Evolutionary conservation across 495 filamentous ascomycete genomes (phyloP), one percentile per base, ranked within the genome.

Genomic region (Penicillium maclennaniae): DNA sequence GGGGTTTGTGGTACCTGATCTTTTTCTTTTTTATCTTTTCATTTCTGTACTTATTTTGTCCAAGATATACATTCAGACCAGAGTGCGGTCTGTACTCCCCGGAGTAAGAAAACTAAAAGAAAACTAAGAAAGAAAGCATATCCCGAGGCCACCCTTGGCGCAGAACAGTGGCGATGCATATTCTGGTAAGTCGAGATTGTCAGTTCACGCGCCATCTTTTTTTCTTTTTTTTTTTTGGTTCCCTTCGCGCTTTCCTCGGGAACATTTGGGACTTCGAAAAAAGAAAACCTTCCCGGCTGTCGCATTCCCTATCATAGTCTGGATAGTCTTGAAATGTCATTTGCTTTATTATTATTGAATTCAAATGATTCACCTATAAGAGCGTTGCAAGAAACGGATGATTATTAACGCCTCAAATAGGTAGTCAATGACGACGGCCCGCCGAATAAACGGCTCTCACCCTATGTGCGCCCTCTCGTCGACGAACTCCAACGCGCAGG

Each of bases 371-470:
- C 31, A 34, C 23, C 23, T 23, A 23, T 23, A 23, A 5, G 23
- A 23, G 23, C 23, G 5, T 23, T 23, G 23, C 2, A 23, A 23
- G 23, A 4, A 12, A 2, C 3, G 14, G 15, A 34, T 34, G 31
- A 34, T 14, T 1, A 34, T 34, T 34, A 14, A 34, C 31, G 10
- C 31, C 10, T 6, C 38, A 40, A 47, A 53, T 49, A 90, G 87
- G 76, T 92, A 14, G 83, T 85, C 46, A 98, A 98, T 75, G 93
- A 98, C 69, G 93, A 98, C 70, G 93, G 93, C 8, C 93, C 93
- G 21, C 93, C 93, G 40, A 93, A 87, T 43, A 77, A 81, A 31
- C 81, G 87, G 58, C 87, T 91, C 34, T 96, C 91, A 0, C 93
- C 93, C 7, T 98, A 98, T 68, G 79, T 97, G 54, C 89, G 88